Base-by-base conservation (phyloP, 164 flowering plant genomes). In the Chimonanthus salicifolius region DNA sequence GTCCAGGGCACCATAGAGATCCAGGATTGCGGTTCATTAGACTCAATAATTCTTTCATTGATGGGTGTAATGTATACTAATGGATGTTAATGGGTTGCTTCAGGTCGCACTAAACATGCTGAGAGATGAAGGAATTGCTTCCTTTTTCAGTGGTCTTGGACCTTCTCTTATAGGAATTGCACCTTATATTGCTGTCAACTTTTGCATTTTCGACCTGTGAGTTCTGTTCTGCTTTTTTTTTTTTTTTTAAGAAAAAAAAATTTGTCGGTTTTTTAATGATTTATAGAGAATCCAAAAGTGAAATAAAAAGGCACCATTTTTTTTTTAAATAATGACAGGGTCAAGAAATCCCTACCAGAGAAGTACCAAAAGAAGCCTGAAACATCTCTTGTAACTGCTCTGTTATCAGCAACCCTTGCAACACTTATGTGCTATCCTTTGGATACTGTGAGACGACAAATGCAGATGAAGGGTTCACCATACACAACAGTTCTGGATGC, bases 111-210 rank as follows among this genome's bases (percentile, higher is more conserved):
- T 89, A 63, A 88, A 78, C 83, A 95, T 95, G 97, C 79, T 95
- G 69, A 86, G 87, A 81, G 97, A 92, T 62, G 99, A 95, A 85
- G 99, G 99, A 70, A 46, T 94, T 69, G 85, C 84, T 21, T 90
- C 99, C 45, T 93, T 95, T 73, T 95, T 90, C 78, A 85, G 87
- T 69, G 99, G 99, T 74, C 92, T 95, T 72, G 98, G 97, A 69
- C 98, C 99, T 78, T 92, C 99, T 79, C 97, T 95, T 76, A 70
- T 95, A 77, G 92, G 97, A 76, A 92, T 95, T 78, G 99, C 99
- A 8, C 99, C 99, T 75, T 95, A 95, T 74, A 92, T 95, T 87
- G 99, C 99, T 73, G 88, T 95, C 74, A 95, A 93, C 82, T 93
- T 93, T 75, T 93, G 97, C 76, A 80, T 92, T 73, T 95, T 95